phyloP scores from a whole-genome alignment of 2,329 filamentous ascomycete species.

The Thermochaetoides dissita region DNA sequence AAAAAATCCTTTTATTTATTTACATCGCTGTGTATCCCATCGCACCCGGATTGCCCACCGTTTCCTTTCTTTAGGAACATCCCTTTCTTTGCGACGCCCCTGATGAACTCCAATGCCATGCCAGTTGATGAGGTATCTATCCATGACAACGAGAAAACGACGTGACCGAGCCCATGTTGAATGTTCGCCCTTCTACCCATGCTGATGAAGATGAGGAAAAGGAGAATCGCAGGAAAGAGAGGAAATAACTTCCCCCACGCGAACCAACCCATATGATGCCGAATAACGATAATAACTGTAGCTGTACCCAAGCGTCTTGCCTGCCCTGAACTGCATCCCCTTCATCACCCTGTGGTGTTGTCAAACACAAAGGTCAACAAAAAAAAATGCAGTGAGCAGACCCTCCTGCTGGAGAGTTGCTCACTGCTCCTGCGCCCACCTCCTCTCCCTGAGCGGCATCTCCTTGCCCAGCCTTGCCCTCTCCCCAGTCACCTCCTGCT shows the following conservation, averaged over 20 bases:
- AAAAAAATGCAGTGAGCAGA: neutral
- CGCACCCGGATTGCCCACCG: neutral
- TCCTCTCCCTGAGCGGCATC: conserved; percentile 59
- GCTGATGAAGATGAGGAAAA: neutral
- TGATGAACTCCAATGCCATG: conserved; percentile 6
- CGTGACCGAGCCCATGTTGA: conserved; percentile 15
- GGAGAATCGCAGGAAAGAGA: neutral
- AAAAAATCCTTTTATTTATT: neutral
- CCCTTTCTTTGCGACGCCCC: neutral
- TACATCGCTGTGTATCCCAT: neutral
- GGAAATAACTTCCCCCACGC: neutral
- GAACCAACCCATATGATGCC: neutral
- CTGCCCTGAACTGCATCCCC: neutral
- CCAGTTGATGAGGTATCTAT: neutral
- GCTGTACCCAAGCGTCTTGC: too few species aligned
- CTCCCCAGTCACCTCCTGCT: conserved; percentile 54
- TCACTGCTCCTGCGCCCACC: conserved; percentile 52
- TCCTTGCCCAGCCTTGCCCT: conserved; percentile 39
- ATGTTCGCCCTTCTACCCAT: conserved; percentile 13
- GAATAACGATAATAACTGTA: neutral
- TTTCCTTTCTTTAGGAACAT: neutral
- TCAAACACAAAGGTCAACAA: neutral
- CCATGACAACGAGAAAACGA: neutral
- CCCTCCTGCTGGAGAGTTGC: neutral
- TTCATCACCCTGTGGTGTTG: neutral